Evolutionary conservation across 2,329 filamentous ascomycete species (phyloP), one percentile per base, ranked within the genome.

Genomic region (Fusarium pseudocircinatum): DNA sequence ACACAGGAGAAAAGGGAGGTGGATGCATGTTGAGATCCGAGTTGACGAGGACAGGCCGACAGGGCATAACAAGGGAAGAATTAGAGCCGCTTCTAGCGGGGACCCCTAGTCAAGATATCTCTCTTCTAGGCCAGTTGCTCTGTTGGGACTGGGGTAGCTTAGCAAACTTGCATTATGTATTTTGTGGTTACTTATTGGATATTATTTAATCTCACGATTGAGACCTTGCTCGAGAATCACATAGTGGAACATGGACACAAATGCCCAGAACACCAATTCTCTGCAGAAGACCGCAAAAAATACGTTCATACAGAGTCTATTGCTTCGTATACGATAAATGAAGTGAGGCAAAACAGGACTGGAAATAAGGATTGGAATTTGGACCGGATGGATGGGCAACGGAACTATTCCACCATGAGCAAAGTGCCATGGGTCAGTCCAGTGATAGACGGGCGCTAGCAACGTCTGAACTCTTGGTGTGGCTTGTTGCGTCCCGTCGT

Each of bases 1-100:
- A 69, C 60, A 60, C 67, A 69, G 30, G n/a, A 54, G 73, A 71
- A 69, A 62, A 76, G 71, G 72, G 73, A 77, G 71, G 73, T 76
- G 66, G 49, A 74, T 67, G 63, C 56, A 46, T 28, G 46, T 49
- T 65, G 63, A 75, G 66, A 67, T 63, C 42, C 53, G 58, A 63
- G 46, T 37, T 58, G 57, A 68, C 34, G 56, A 63, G 63, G 36
- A 66, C 66, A 53, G 42, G 67, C 62, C 50, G 39, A 69, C 68
- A 50, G 52, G 72, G 72, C 59, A 54, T 28, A 37, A 54, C 24
- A 44, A 70, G 73, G 67, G 72, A 70, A 69, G 64, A 67, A 60
- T 30, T 44, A 71, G 67, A 74, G 63, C 65, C 70, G 73, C 65
- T 60, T 72, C 70, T 60, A 54, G 74, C 63, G 72, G 62, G 63